Conservation (phyloP, 768 basidiomycete genomes). For the Tubosaeta sp. region DNA sequence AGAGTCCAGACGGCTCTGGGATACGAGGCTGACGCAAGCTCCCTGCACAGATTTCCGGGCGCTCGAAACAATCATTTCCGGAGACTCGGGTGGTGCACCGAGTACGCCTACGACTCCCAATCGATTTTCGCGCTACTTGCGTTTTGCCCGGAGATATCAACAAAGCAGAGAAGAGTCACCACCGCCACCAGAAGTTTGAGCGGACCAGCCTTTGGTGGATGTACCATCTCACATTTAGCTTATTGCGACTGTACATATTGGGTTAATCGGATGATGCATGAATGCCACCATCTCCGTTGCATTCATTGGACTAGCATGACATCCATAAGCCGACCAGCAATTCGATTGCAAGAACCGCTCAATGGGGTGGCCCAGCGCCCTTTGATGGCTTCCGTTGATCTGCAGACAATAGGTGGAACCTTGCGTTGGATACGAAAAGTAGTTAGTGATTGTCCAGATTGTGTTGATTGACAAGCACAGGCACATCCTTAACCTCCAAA, state of each 20-base stretch:
- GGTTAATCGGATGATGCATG: neutral
- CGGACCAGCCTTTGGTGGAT: neutral
- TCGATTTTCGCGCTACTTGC: conserved; percentile 56
- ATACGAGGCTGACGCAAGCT: neutral
- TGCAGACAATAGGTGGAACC: neutral
- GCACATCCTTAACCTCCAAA: conserved; percentile 46
- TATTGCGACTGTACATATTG: neutral
- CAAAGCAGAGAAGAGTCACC: conserved; percentile 32
- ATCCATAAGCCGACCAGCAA: no score
- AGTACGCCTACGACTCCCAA: conserved; percentile 25
- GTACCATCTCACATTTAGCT: neutral
- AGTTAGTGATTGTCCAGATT: neutral
- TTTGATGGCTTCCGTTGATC: neutral
- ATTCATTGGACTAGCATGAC: no score
- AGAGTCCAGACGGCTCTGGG: neutral
- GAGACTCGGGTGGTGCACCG: conserved; percentile 22
- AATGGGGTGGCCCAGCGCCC: neutral
- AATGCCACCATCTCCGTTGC: neutral
- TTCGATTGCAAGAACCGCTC: no score
- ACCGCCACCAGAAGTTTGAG: conserved; percentile 8
- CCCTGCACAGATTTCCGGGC: conserved; percentile 50
- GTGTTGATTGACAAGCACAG: neutral
- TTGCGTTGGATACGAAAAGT: neutral
- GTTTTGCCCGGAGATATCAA: conserved; percentile 48
- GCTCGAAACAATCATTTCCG: conserved; percentile 52